Evolutionary conservation across 2,329 filamentous ascomycete species (phyloP).

Genomic region (Fusarium sp.): DNA sequence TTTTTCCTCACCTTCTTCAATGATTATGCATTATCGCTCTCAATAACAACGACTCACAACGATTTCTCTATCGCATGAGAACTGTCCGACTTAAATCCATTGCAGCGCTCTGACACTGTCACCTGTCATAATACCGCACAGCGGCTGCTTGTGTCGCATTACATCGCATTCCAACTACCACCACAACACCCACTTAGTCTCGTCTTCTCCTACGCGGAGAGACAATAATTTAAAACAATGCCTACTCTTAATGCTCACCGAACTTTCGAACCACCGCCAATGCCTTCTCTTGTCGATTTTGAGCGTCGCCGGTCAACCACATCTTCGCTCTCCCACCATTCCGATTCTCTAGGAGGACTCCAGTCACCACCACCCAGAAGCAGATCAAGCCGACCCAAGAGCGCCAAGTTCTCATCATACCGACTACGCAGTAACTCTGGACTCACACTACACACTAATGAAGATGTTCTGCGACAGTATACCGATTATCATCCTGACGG

Average conservation of each 20-base stretch:
- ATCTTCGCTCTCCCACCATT: slow-evolving; percentile 33
- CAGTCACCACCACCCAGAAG: slow-evolving; percentile 38
- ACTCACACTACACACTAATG: slow-evolving; percentile 58
- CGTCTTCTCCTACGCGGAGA: neutral
- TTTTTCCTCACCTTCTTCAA: neutral
- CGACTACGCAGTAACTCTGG: slow-evolving; percentile 59
- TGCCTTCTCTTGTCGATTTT: slow-evolving; percentile 43
- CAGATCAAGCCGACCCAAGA: slow-evolving; percentile 44
- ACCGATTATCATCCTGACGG: slow-evolving; percentile 58
- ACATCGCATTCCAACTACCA: neutral
- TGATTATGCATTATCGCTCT: slow-evolving; percentile 20
- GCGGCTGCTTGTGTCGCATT: slow-evolving; percentile 13
- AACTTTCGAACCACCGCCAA: slow-evolving; percentile 41
- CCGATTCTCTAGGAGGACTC: slow-evolving; percentile 35
- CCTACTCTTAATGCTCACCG: slow-evolving; percentile 43
- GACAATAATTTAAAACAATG: slow-evolving; percentile 26
- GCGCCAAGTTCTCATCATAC: slow-evolving; percentile 46
- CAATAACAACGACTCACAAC: neutral
- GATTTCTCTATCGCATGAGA: neutral
- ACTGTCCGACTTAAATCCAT: neutral
- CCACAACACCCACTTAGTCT: slow-evolving; percentile 14
- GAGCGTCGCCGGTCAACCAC: slow-evolving; percentile 43
- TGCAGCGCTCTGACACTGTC: neutral
- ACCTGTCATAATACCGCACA: neutral
- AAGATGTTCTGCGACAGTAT: slow-evolving; percentile 58